Evolutionary conservation across 345 rosid genomes (phyloP).

Genomic region (Litchi chinensis): DNA sequence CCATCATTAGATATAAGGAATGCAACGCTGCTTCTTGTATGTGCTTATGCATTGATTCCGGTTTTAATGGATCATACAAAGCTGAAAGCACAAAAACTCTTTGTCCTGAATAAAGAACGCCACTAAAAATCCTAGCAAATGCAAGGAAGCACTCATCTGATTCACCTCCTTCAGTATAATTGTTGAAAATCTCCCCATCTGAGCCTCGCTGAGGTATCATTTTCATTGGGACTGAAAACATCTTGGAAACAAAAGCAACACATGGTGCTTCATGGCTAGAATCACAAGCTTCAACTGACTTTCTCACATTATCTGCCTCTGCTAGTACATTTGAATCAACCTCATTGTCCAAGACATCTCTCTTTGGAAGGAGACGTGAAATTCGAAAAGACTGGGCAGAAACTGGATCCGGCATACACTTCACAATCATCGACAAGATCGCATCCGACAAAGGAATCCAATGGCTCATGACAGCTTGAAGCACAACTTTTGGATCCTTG

Average conservation of each 20-base stretch:
- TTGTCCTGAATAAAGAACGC: conserved; percentile 66
- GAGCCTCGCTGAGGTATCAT: conserved; percentile 74
- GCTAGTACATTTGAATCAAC: conserved; percentile 51
- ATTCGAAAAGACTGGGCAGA: conserved; percentile 70
- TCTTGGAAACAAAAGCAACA: conserved; percentile 87
- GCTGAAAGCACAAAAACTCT: conserved; percentile 77
- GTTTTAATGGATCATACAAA: conserved; percentile 77
- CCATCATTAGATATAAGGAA: conserved; percentile 94
- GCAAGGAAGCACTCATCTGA: conserved; percentile 97
- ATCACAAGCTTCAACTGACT: conserved; percentile 77
- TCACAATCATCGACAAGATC: conserved; percentile 85
- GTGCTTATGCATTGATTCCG: conserved; percentile 73
- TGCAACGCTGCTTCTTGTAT: conserved; percentile 85
- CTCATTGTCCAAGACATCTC: conserved; percentile 45
- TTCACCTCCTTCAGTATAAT: conserved; percentile 53
- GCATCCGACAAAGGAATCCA: conserved; percentile 96
- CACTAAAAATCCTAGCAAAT: conserved; percentile 94
- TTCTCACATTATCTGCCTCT: conserved; percentile 75
- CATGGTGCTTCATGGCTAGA: conserved; percentile 64
- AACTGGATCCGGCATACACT: conserved; percentile 79
- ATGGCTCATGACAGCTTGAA: conserved; percentile 82
- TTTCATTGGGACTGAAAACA: conserved; percentile 87
- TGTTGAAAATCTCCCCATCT: conserved; percentile 65
- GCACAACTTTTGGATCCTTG: conserved; percentile 81
- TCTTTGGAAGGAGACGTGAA: conserved; percentile 75